Evolutionary conservation across 345 rosid genomes (phyloP).

Genomic region (Hypericum perforatum): DNA sequence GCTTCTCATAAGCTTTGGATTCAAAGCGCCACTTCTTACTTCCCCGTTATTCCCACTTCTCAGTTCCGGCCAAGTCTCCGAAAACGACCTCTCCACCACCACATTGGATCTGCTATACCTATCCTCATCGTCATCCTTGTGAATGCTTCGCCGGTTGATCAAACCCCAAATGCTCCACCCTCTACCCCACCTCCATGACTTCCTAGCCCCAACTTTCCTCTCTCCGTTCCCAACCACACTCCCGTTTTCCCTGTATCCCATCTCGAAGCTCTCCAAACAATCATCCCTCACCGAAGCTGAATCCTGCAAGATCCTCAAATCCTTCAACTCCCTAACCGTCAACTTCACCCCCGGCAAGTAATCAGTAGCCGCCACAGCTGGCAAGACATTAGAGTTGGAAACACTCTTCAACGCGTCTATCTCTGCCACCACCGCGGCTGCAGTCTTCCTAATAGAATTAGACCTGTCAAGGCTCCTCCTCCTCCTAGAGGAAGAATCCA

Average conservation of each 20-base stretch:
- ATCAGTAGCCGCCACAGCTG: constrained; percentile 47
- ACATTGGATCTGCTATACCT: constrained; percentile 54
- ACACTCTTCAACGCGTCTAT: constrained; percentile 57
- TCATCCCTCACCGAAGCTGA: constrained; percentile 72
- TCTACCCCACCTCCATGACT: constrained; percentile 71
- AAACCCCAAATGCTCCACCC: constrained; percentile 82
- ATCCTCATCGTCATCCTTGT: constrained; percentile 66
- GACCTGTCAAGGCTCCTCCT: constrained; percentile 87
- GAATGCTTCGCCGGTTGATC: constrained; percentile 52
- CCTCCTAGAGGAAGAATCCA: constrained; percentile 66
- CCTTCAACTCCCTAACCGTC: constrained; percentile 35
- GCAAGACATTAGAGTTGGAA: constrained; percentile 51
- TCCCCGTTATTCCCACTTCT: constrained; percentile 57
- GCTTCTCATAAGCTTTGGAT: constrained; percentile 73
- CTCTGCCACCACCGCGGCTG: constrained; percentile 74
- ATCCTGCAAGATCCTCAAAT: constrained; percentile 22
- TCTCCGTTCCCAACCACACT: constrained; percentile 44
- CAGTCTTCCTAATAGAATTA: constrained; percentile 61
- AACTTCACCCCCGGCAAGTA: constrained; percentile 34
- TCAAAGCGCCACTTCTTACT: constrained; percentile 35
- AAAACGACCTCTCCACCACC: constrained; percentile 58
- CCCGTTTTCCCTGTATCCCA: constrained; percentile 43
- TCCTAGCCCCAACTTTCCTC: constrained; percentile 44
- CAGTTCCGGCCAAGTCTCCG: constrained; percentile 86
- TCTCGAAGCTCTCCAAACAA: constrained; percentile 61